Conservation (phyloP, 179 eudicot species). For the Patellifolia procumbens region DNA sequence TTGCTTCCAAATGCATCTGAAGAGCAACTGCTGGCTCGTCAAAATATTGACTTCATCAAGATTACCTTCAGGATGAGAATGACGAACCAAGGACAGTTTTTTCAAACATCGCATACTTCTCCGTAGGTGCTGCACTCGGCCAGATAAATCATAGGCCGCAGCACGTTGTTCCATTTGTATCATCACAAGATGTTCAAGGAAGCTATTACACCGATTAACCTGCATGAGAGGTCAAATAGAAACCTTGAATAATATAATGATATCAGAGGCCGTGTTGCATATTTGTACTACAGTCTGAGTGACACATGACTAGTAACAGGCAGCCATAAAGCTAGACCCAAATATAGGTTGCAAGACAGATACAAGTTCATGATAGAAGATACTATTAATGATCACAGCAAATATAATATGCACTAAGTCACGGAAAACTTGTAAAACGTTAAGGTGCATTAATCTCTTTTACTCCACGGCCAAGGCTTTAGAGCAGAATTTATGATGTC, state of each 20-base stretch:
- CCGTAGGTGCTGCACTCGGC: conserved; percentile 40
- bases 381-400: too few relatives aligned
- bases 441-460: too few relatives aligned
- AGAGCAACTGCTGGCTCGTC: conserved; percentile 44
- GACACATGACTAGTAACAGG: background rate
- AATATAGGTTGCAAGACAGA: too few relatives aligned
- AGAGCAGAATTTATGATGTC: background rate
- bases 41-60: conserved; percentile 33
- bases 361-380: background rate
- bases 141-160: conserved; percentile 56
- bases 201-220: conserved; percentile 74
- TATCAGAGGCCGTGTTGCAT: too few relatives aligned
- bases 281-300: too few relatives aligned
- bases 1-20: conserved; percentile 89
- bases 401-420: background rate
- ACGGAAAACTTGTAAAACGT: background rate
- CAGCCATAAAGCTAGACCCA: background rate
- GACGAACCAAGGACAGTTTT: conserved; percentile 37
- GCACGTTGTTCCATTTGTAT: conserved; percentile 91
- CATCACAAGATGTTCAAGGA: conserved; percentile 74
- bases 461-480: background rate
- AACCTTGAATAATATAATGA: background rate
- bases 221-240: conserved; percentile 30
- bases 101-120: conserved; percentile 42
- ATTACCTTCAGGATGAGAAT: conserved; percentile 20